Evolutionary conservation across 805 yeast genomes (phyloP).

Genomic region (Yarrowia osloensis): DNA sequence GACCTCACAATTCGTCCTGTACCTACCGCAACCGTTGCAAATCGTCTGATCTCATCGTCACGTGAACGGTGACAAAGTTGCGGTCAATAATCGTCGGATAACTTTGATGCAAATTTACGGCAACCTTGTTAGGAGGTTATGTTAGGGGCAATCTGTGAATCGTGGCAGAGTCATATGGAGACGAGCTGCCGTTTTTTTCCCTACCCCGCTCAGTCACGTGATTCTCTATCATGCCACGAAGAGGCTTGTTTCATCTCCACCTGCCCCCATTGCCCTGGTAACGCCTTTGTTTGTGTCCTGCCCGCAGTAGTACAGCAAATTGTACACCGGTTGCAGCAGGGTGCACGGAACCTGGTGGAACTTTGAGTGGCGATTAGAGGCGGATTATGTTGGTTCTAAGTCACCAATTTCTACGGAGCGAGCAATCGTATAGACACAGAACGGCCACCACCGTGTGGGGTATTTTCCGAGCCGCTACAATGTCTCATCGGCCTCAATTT

Average conservation of each 20-base stretch:
- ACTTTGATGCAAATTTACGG: slow-evolving; percentile 5
- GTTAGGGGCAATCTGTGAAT: neutral
- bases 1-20: neutral
- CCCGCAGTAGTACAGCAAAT: slow-evolving; percentile 20
- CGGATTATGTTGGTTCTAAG: too few relatives aligned
- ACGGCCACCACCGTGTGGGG: neutral
- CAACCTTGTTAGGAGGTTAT: neutral
- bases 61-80: slow-evolving; percentile 9
- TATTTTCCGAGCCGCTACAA: neutral
- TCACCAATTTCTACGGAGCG: too few relatives aligned
- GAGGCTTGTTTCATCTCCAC: neutral
- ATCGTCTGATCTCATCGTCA: neutral
- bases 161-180: too few relatives aligned
- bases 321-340: neutral
- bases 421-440: neutral
- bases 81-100: neutral
- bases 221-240: neutral
- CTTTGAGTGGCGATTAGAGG: neutral
- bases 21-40: neutral
- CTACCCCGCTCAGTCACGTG: neutral
- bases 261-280: neutral
- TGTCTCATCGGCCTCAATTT: slow-evolving; percentile 7
- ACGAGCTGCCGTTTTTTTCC: too few relatives aligned
- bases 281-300: neutral
- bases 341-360: slow-evolving; percentile 24